phyloP scores from a whole-genome alignment of 805 yeast species.

The Yamadazyma phyllophila region DNA sequence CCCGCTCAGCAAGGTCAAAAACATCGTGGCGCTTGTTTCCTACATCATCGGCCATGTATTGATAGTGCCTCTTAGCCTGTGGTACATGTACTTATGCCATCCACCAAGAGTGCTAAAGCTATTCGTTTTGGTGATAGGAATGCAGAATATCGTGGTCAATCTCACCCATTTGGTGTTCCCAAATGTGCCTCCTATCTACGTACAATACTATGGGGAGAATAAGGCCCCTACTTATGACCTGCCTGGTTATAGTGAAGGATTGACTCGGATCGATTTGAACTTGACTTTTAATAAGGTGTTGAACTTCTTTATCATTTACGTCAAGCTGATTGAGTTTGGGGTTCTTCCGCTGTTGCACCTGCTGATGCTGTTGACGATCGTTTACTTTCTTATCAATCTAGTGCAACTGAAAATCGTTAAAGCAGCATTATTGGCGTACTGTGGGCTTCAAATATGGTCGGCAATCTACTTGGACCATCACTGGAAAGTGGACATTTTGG shows the following conservation, averaged over 20 bases:
- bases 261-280: conserved; percentile 61
- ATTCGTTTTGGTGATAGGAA: conserved; percentile 55
- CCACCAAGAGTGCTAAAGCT: conserved; percentile 59
- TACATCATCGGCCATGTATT: conserved; percentile 62
- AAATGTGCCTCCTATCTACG: conserved; percentile 75
- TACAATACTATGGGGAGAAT: conserved; percentile 58
- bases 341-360: conserved; percentile 60
- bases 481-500: conserved; percentile 60
- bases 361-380: conserved; percentile 58
- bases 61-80: conserved; percentile 59
- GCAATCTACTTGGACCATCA: conserved; percentile 73
- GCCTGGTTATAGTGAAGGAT: conserved; percentile 68
- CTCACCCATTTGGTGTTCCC: conserved; percentile 62
- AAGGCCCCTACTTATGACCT: conserved; percentile 56
- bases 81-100: conserved; percentile 64
- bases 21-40: conserved; percentile 58
- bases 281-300: conserved; percentile 20
- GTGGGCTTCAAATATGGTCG: conserved; percentile 69
- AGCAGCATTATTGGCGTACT: conserved; percentile 40
- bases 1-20: conserved; percentile 45
- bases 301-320: conserved; percentile 12
- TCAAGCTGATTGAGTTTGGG: conserved; percentile 46
- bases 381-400: conserved; percentile 43
- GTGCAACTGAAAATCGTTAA: conserved; percentile 34
- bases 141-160: conserved; percentile 60